Evolutionary conservation across 306 rosid genomes (phyloP).

Genomic region (Gillenia trifoliata): DNA sequence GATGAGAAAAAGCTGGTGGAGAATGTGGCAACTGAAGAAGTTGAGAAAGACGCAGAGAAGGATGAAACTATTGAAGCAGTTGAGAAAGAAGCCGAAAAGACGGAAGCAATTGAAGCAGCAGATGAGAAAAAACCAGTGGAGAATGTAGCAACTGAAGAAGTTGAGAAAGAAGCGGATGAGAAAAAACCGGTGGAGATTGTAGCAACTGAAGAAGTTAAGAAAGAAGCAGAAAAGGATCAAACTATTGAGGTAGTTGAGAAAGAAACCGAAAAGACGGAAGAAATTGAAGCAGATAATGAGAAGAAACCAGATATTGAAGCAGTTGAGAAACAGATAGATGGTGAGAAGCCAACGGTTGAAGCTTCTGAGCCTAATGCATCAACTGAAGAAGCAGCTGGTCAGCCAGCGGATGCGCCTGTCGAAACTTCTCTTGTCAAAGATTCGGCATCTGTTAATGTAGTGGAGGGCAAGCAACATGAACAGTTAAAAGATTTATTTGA

Average conservation of each 20-base stretch:
- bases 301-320: background rate
- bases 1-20: background rate
- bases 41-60: background rate
- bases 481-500: background rate
- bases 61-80: background rate
- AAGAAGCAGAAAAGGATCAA: background rate
- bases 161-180: conserved; percentile 3
- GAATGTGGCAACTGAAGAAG: background rate
- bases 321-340: background rate
- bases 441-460: background rate
- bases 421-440: background rate
- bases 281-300: background rate
- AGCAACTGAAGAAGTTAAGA: conserved; percentile 1
- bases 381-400: background rate
- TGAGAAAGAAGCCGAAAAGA: background rate
- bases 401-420: background rate
- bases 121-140: background rate
- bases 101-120: background rate
- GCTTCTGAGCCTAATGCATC: background rate
- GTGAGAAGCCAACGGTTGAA: background rate
- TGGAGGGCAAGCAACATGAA: background rate
- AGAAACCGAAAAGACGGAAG: background rate
- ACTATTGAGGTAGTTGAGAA: background rate
- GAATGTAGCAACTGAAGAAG: background rate
- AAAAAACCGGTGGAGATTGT: background rate